Percentiles rank a stretch among this genome's conserved stretches.
phyloP scores from a whole-genome alignment of 1,139 yeast genomes.

The Kazachstania sp. region DNA sequence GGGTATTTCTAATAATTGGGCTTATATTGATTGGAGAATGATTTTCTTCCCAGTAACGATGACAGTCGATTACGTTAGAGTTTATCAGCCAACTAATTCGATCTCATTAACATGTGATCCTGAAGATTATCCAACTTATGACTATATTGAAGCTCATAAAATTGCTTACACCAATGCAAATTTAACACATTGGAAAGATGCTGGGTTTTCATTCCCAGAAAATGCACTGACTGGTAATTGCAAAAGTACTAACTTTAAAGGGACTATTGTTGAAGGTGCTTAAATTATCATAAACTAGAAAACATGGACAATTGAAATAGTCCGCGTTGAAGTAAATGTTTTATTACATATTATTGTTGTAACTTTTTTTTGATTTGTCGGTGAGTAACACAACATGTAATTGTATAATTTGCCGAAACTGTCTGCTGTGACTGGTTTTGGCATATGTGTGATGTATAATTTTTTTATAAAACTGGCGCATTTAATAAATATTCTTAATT shows the following conservation, averaged over 20 bases:
- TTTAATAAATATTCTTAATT: background rate
- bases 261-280: background rate
- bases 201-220: slow-evolving; percentile 61
- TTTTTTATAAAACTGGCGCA: background rate
- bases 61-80: slow-evolving; percentile 66
- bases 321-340: too few relatives aligned
- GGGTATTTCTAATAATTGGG: slow-evolving; percentile 78
- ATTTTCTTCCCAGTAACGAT: slow-evolving; percentile 59
- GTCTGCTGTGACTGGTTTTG: too few relatives aligned
- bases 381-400: too few relatives aligned
- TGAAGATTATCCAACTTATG: slow-evolving; percentile 57
- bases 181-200: slow-evolving; percentile 54
- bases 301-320: background rate
- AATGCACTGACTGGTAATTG: slow-evolving; percentile 42
- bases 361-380: too few relatives aligned
- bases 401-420: too few relatives aligned
- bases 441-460: background rate
- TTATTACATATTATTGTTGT: too few relatives aligned
- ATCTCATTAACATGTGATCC: slow-evolving; percentile 68
- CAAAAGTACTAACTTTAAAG: slow-evolving; percentile 24
- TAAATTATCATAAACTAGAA: background rate
- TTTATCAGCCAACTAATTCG: slow-evolving; percentile 59
- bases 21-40: slow-evolving; percentile 69
- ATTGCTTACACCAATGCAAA: slow-evolving; percentile 58
- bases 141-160: slow-evolving; percentile 57